phyloP scores from a whole-genome alignment of 768 basidiomycete genomes.

The Lentinula aciculospora region DNA sequence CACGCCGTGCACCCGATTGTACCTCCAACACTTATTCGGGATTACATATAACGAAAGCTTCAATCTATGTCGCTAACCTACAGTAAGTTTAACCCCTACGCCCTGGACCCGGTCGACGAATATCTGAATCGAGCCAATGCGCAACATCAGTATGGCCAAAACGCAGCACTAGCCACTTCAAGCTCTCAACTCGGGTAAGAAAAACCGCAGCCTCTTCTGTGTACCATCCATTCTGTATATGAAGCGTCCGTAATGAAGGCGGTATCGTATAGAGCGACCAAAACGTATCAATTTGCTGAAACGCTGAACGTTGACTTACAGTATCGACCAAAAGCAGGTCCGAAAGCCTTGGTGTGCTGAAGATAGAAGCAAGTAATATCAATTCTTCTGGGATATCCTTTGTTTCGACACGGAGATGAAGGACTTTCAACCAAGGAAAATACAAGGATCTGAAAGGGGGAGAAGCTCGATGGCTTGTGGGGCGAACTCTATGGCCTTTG shows the following conservation, averaged over 20 bases:
- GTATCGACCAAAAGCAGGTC: constrained; percentile 44
- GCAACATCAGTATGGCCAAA: background rate
- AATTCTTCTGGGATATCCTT: constrained; percentile 60
- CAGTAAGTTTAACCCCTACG: too few species aligned
- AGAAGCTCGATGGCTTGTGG: constrained; percentile 17
- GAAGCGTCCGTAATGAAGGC: constrained; percentile 30
- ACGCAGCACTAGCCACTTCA: background rate
- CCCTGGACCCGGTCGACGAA: too few species aligned
- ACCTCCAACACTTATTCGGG: too few species aligned
- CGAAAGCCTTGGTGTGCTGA: constrained; percentile 42
- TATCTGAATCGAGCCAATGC: background rate
- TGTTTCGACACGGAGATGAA: constrained; percentile 47
- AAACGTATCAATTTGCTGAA: constrained; percentile 41
- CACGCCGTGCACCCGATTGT: too few species aligned
- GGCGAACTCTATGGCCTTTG: constrained; percentile 18
- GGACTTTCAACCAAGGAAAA: constrained; percentile 39
- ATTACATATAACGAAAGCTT: too few species aligned
- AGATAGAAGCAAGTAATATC: constrained; percentile 40
- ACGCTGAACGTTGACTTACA: constrained; percentile 28
- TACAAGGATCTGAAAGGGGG: constrained; percentile 23
- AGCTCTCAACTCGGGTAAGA: background rate
- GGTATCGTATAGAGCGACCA: constrained; percentile 39
- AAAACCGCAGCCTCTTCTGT: constrained; percentile 17
- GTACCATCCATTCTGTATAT: constrained; percentile 44
- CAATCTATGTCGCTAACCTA: too few species aligned